phyloP scores from a whole-genome alignment of 805 yeast genomes.

The Wickerhamomyces xylosicus region DNA sequence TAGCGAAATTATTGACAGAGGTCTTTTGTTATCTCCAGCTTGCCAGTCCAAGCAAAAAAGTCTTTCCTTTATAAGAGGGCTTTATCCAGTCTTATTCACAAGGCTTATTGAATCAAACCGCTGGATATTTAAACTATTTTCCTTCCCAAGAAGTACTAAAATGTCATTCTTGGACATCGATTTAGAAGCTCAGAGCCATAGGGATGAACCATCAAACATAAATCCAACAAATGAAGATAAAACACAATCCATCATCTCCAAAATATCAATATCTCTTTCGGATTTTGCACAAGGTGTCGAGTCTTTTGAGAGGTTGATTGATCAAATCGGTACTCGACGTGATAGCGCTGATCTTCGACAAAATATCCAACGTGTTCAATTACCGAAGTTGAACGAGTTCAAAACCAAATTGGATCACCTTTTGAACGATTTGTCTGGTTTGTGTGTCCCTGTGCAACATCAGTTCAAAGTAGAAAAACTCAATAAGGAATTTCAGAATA shows the following conservation, averaged over 20 bases:
- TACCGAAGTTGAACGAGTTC: slow-evolving; percentile 16
- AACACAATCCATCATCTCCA: slow-evolving; percentile 13
- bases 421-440: slow-evolving; percentile 14
- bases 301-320: slow-evolving; percentile 36
- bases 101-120: too few species aligned
- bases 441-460: slow-evolving; percentile 12
- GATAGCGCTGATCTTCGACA: slow-evolving; percentile 26
- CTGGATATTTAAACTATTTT: too few species aligned
- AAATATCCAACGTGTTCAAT: slow-evolving; percentile 17
- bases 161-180: slow-evolving; percentile 21
- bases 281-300: slow-evolving; percentile 39
- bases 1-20: too few species aligned
- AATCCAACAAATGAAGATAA: slow-evolving; percentile 8
- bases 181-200: slow-evolving; percentile 18
- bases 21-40: too few species aligned
- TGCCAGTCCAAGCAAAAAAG: too few species aligned
- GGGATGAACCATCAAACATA: background rate
- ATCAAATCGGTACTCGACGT: slow-evolving; percentile 39
- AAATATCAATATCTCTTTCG: slow-evolving; percentile 20
- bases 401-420: slow-evolving; percentile 24
- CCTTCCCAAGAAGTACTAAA: background rate
- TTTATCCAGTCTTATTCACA: too few species aligned
- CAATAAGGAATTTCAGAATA: slow-evolving; percentile 41
- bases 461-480: slow-evolving; percentile 29
- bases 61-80: too few species aligned